Evolutionary conservation across 164 flowering plant genomes (phyloP).

Genomic region (Annona squamosa): DNA sequence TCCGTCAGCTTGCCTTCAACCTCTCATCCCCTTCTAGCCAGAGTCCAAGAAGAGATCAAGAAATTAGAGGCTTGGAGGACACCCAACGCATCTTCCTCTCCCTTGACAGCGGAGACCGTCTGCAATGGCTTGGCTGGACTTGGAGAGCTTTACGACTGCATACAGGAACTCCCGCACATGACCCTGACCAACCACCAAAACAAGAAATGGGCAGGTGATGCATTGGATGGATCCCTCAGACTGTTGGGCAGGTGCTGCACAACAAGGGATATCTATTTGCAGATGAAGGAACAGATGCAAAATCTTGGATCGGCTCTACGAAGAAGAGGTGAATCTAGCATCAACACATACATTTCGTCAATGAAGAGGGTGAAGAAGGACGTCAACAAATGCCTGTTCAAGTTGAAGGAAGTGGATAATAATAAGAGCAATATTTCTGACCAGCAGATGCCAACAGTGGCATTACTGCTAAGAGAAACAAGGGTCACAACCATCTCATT

Average conservation of each 20-base stretch:
- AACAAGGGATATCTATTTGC: conserved; percentile 21
- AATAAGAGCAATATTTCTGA: conserved; percentile 7
- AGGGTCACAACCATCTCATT: conserved; percentile 17
- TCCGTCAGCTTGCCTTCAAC: conserved; percentile 22
- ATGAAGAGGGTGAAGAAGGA: conserved; percentile 18
- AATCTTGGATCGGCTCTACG: conserved; percentile 31
- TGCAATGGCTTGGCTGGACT: conserved; percentile 12
- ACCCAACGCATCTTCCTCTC: neutral
- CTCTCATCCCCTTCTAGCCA: conserved; percentile 14
- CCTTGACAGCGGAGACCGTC: neutral
- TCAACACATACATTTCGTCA: conserved; percentile 17
- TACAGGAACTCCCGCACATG: conserved; percentile 18
- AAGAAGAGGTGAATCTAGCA: conserved; percentile 18
- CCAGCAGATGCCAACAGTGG: conserved; percentile 9
- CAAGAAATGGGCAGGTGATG: conserved; percentile 24
- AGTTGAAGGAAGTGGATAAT: conserved; percentile 4
- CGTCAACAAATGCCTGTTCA: neutral
- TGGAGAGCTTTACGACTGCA: conserved; percentile 12
- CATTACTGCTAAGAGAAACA: conserved; percentile 29
- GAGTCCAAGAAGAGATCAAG: conserved; percentile 10
- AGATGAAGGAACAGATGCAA: conserved; percentile 23
- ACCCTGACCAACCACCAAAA: conserved; percentile 10
- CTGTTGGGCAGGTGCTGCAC: conserved; percentile 30
- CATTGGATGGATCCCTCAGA: conserved; percentile 28
- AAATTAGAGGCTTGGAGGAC: conserved; percentile 4